These are phyloP conservation scores for Heterococcus sp. DNA, from an alignment of 108 stramenopile genomes.

Conservation along the genomic window DNA sequence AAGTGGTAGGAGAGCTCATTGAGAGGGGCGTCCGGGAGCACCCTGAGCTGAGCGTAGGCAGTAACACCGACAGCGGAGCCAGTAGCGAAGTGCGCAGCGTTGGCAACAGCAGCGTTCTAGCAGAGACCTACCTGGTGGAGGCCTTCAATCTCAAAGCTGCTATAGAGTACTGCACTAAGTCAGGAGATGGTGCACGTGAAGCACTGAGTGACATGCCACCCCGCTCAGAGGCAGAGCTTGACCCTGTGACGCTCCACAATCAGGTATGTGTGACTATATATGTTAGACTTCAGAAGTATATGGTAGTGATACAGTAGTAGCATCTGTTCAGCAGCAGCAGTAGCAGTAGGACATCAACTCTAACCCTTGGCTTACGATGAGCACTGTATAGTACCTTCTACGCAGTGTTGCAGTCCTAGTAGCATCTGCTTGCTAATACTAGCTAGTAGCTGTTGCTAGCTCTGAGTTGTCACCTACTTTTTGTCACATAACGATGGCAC, in stretches of 20 bases:
- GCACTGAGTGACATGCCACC: slow-evolving; percentile 72
- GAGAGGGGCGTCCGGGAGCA: slow-evolving; percentile 65
- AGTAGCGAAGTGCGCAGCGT: slow-evolving; percentile 66
- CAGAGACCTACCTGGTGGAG: slow-evolving; percentile 62
- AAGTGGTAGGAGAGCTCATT: slow-evolving; percentile 60
- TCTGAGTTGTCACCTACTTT: no score
- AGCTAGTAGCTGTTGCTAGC: no score
- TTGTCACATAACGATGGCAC: no score
- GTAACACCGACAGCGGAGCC: slow-evolving; percentile 61
- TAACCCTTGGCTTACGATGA: no score
- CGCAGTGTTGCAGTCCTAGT: no score
- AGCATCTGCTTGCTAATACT: no score
- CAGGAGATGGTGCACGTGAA: slow-evolving; percentile 64
- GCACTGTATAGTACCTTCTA: no score
- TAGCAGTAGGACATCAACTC: neutral
- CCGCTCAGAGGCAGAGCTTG: slow-evolving; percentile 64
- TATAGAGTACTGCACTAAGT: slow-evolving; percentile 63
- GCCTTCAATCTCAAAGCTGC: slow-evolving; percentile 81
- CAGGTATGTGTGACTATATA: slow-evolving; percentile 18
- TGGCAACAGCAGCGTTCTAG: slow-evolving; percentile 54
- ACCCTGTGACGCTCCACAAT: slow-evolving; percentile 81
- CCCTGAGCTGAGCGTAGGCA: slow-evolving; percentile 66
- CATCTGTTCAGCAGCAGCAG: neutral
- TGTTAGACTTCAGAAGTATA: neutral
- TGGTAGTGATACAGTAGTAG: neutral